Conservation (phyloP, 2,329 filamentous ascomycete genomes). For the Pseudocercospora ulei region DNA sequence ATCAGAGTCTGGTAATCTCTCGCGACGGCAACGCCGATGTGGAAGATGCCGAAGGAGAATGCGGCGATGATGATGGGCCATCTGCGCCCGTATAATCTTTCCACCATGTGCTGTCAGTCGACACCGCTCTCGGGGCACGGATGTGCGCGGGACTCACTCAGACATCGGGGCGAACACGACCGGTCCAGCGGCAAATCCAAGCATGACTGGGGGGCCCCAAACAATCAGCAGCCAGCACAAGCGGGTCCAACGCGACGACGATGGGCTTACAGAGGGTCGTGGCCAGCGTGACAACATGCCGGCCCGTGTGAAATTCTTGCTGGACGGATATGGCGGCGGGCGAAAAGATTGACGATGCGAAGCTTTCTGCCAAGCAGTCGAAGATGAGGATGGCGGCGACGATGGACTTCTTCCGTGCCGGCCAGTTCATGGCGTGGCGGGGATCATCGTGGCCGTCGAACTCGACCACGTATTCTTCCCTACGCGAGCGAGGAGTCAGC, state of each 20-base stretch:
- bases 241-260: no score
- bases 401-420: slow-evolving; percentile 63
- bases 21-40: slow-evolving; percentile 40
- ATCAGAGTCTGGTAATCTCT: slow-evolving; percentile 34
- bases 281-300: slow-evolving; percentile 40
- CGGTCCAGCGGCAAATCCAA: slow-evolving; percentile 28
- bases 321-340: slow-evolving; percentile 39
- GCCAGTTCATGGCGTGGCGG: slow-evolving; percentile 74
- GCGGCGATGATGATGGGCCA: slow-evolving; percentile 39
- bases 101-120: neutral
- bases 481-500: no score
- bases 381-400: slow-evolving; percentile 62
- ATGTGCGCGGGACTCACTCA: slow-evolving; percentile 28
- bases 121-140: neutral
- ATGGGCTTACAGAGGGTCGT: slow-evolving; percentile 42
- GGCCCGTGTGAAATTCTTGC: slow-evolving; percentile 37
- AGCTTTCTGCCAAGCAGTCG: slow-evolving; percentile 61
- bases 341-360: slow-evolving; percentile 48
- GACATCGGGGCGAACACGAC: slow-evolving; percentile 39
- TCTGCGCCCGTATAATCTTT: slow-evolving; percentile 38
- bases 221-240: no score
- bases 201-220: slow-evolving; percentile 36
- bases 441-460: slow-evolving; percentile 79
- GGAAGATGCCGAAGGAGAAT: slow-evolving; percentile 40
- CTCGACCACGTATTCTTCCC: slow-evolving; percentile 67